A percentile compares a stretch with the other conserved stretches of the same genome.
Conservation (phyloP, 2,329 filamentous ascomycete species). For the Coleophoma crateriformis region DNA sequence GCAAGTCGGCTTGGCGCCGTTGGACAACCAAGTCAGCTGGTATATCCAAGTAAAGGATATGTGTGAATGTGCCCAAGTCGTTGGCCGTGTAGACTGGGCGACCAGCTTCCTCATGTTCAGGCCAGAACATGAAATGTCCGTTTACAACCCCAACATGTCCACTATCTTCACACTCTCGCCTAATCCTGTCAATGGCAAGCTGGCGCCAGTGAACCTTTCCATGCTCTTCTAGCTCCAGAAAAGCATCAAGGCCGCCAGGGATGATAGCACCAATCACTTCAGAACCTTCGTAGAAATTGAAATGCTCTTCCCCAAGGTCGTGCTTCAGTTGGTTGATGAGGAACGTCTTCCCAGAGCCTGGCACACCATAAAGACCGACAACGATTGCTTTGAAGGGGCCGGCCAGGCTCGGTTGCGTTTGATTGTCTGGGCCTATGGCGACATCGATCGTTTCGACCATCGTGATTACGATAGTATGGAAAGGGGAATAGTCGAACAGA, state of each 20-base stretch:
- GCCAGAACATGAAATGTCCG: conserved; percentile 52
- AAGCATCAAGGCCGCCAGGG: conserved; percentile 41
- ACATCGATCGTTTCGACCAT: conserved; percentile 3
- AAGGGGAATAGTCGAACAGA: no score
- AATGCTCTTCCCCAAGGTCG: conserved; percentile 27
- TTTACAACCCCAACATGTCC: conserved; percentile 40
- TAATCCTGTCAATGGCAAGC: conserved; percentile 39
- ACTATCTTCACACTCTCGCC: conserved; percentile 26
- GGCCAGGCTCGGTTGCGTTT: neutral
- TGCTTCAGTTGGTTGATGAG: conserved; percentile 35
- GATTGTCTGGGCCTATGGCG: conserved; percentile 5
- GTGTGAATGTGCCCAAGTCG: no score
- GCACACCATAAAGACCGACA: conserved; percentile 49
- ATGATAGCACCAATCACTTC: conserved; percentile 36
- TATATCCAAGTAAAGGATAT: no score
- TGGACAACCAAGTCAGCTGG: no score
- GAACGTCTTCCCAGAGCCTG: conserved; percentile 47
- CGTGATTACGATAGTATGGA: no score
- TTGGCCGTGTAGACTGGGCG: no score
- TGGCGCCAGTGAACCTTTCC: conserved; percentile 34
- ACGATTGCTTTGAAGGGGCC: conserved; percentile 29
- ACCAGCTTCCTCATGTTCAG: conserved; percentile 20
- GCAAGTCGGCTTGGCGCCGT: no score
- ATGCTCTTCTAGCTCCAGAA: conserved; percentile 32
- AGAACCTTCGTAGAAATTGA: conserved; percentile 48